Conservation (phyloP, 2,329 filamentous ascomycete species). For the Ophioceras dolichostomum region DNA sequence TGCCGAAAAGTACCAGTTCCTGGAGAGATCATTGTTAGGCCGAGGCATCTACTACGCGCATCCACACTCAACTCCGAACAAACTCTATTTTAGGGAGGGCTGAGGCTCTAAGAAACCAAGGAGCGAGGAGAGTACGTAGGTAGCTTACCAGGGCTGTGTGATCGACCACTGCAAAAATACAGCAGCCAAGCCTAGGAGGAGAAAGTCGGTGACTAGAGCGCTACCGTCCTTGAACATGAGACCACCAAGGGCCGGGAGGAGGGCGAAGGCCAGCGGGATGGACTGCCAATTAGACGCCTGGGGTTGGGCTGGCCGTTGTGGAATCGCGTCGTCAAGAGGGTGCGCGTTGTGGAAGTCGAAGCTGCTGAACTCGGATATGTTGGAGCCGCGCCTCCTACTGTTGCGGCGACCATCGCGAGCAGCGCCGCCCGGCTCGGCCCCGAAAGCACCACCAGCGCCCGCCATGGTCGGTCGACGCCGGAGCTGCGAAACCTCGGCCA, state of each 20-base stretch:
- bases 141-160: conserved; percentile 70
- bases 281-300: conserved; percentile 60
- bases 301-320: conserved; percentile 15
- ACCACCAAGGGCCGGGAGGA: conserved; percentile 77
- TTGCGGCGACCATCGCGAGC: conserved; percentile 1
- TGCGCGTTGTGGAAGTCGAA: conserved; percentile 55
- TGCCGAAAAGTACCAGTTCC: conserved; percentile 64
- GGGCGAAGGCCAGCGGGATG: conserved; percentile 68
- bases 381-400: conserved; percentile 43
- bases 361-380: conserved; percentile 66
- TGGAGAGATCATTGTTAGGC: conserved; percentile 15
- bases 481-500: conserved; percentile 18
- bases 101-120: neutral
- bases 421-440: neutral
- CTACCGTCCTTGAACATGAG: conserved; percentile 77
- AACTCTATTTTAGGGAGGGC: no score
- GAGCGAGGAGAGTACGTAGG: neutral
- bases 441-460: neutral
- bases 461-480: conserved; percentile 13
- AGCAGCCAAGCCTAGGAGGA: conserved; percentile 66
- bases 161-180: conserved; percentile 91
- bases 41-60: no score
- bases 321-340: conserved; percentile 12
- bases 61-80: no score
- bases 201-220: conserved; percentile 71